Evolutionary conservation across 805 yeast genomes (phyloP), one percentile per base, ranked within the genome.

Genomic region (Kregervanrija delftensis): DNA sequence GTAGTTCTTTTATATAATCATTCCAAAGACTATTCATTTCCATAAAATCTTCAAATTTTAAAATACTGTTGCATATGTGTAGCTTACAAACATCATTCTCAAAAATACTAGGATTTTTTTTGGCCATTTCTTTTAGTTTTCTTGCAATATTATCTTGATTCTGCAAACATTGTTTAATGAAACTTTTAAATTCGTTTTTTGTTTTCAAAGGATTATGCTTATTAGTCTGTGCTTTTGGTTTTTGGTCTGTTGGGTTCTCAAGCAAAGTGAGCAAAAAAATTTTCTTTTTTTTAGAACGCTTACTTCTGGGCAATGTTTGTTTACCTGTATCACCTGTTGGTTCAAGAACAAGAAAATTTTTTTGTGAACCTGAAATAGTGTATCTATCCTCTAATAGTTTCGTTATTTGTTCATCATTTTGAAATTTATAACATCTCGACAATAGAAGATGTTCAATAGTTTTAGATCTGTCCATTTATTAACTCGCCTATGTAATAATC

Each of bases 21-120:
- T 73, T 71, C 97, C 97, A 89, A 22, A 89, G 66, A n/a, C 57
- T 56, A 57, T 83, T 72, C 64, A 87, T 66, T 2, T 73, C 74
- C 2, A 63, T 39, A 50, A 80, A 83, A 28, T 73, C 73, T 35
- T 71, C 76, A 54, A 71, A 81, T 22, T 63, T 54, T 28, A 64
- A 42, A 10, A 64, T 39, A 1, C 52, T 46, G 11, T 45, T 41
- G 42, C 62, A 62, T 3, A 54, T 47, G 10, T 46, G 49, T 16
- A 63, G 41, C 9, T 49, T 35, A 0, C 53, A 44, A 8, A 64
- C 47, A 32, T 61, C 43, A 44, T 48, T 42, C 2, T 42, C 15
- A 2, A 53, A 28, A 14, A 54, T 43, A 42, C 50, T 36, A 40
- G 67, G 52, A 54, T 63, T 43, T 41, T 56, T 54, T 35, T 54